Evolutionary conservation across 345 rosid species (phyloP), one percentile per base, ranked within the genome.

Genomic region (Alliaria petiolata): DNA sequence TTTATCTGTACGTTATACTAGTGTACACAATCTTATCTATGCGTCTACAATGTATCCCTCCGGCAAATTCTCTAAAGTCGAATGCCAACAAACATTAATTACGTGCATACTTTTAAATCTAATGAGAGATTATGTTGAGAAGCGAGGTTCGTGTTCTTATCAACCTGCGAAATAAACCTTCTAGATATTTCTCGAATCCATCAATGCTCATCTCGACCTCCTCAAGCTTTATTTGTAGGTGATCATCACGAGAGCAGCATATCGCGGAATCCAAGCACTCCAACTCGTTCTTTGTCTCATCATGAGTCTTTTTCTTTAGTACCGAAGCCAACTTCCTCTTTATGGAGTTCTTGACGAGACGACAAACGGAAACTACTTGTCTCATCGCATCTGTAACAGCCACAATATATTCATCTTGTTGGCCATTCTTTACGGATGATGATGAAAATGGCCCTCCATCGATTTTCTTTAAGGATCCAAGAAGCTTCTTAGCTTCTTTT

Each of bases 71-170:
- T 72, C 19, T 72, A 63, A 62, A 34, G 8, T 52, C 11, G 62
- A 63, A 16, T 54, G 64, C 17, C 35, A 6, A 8, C 3, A 19
- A 64, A 8, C 19, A 20, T 52, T 51, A 62, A 33, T 43, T 20
- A 43, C 36, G 40, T 42, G 25, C 46, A 44, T 25, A 12, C 6
- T 30, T 36, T 28, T 12, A 40, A 7, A 17, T 14, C 26, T 28
- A 88, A 35, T 74, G 85, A 58, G 91, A 89, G 51, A 85, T 61
- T 9, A 88, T 85, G 75, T 87, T 93, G 79, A 88, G 77, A 56
- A 90, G 74, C 7, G 93, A 75, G 17, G 90, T 68, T 67, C 96
- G 81, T 62, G 90, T 67, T 71, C 83, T 85, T 5, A 87, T 79
- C 83, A 93, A 70, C 42, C 65, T 34, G 83, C 92, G 85, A 54